Evolutionary conservation across 352 stramenopile species (phyloP), one percentile per base, ranked within the genome.

Genomic region (Globisporangium rhizosaccharum): DNA sequence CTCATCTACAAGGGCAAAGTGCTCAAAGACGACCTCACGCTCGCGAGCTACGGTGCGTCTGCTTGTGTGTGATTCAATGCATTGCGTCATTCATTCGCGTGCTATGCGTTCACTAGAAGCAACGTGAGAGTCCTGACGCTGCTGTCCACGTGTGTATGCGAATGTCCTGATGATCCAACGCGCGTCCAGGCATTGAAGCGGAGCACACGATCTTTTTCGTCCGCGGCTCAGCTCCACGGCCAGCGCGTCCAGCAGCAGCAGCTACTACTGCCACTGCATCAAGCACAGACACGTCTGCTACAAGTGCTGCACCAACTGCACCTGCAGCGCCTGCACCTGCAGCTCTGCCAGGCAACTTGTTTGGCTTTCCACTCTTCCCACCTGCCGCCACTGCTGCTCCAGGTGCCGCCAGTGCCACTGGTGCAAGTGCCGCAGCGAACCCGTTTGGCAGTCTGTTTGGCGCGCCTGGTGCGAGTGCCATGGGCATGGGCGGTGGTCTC

Each of bases 1-100:
- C 78, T 96, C 56, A 96, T 96, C 57, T 89, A 88, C 71, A 93
- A 94, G 66, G 88, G 88, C 55, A 97, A 95, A 66, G 83, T 97
- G 57, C 81, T 97, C 56, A 93, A 96, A 66, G 87, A 97, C 66
- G 87, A 96, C 15, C 68, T 80, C 45, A 94, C 85, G 23, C 74
- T 96, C 51, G 69, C 72, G 20, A 89, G 81, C 65, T 96, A 96
- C 68, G 82, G 81, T 91, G 65, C 30, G 66, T 66, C n/a, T 37
- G 48, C 30, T 6, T 20, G 15, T 10, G 17, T 49, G 44, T 26
- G 6, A 15, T n/a, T 49, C 6, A 1, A 3, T 23, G 33, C 20
- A n/a, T 28, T 56, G 53, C 20, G 42, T 48, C 17, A 23, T 33
- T 42, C 3, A 42, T 33, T 12, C 18, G 9, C 18, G 11, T 41